Base-by-base conservation (phyloP, 176 grass and related monocot genomes). In the Triticum timopheevii region DNA sequence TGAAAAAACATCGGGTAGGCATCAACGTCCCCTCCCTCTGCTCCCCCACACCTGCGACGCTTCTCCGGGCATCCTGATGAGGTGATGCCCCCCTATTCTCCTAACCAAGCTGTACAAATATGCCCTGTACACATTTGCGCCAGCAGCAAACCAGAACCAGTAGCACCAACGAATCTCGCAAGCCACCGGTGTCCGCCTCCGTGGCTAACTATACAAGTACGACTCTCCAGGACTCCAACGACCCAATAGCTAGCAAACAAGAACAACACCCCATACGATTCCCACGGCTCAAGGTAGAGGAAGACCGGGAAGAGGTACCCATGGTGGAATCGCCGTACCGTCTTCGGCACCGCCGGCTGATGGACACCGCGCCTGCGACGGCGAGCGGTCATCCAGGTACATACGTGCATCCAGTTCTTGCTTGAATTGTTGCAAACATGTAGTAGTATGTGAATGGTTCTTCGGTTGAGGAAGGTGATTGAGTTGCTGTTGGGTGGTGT, bases 271-370 rank as follows among this genome's bases (percentile, higher is more conserved):
- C n/a, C n/a, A 65, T 40, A 62, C 81, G 19, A 54, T 80, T 50
- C 85, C 19, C 61, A 34, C 39, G 58, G 38, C 77, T 84, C 85
- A 70, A 58, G 81, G 50, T 61, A 77, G 44, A 87, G 77, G 50
- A 35, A 59, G 63, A 35, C 22, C 25, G 3, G 44, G 42, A 44
- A 12, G 42, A n/a, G 79, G 34, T 5, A 39, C 2, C 13, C 10
- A 40, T 61, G 85, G 85, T 58, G n/a, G 69, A 39, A 68, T 80
- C 69, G n/a, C 36, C 35, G 49, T 54, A 40, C 77, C 85, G 16
- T 17, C 78, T 87, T 63, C 85, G 50, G 0, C 86, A 82, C 59
- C 90, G 90, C 78, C 82, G 90, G 64, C 3, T 91, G 82, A 88
- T 91, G 90, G 90, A 85, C 23, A 71, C 73, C 3, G 13, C 38